phyloP scores from a whole-genome alignment of 495 filamentous ascomycete species.

The Penicillium arizonense region DNA sequence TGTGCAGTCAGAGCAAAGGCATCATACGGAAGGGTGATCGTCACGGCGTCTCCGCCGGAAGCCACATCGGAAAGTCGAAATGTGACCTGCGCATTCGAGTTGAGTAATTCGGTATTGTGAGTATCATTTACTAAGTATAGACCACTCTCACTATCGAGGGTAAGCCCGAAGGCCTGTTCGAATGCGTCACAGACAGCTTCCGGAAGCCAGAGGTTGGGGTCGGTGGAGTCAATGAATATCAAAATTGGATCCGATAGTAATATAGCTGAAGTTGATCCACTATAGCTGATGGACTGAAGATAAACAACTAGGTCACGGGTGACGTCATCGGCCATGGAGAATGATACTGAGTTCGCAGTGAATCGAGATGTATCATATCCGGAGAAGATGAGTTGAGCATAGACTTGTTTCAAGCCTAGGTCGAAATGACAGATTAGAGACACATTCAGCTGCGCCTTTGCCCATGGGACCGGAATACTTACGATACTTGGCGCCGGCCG shows the following conservation, averaged over 20 bases:
- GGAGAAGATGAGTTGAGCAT: slow-evolving; percentile 59
- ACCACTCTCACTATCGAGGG: slow-evolving; percentile 33
- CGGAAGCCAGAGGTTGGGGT: slow-evolving; percentile 68
- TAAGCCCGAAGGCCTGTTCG: slow-evolving; percentile 56
- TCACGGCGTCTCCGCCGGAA: slow-evolving; percentile 45
- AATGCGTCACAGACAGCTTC: slow-evolving; percentile 59
- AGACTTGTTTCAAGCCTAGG: slow-evolving; percentile 43
- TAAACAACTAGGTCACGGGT: slow-evolving; percentile 49
- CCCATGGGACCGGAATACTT: slow-evolving; percentile 20
- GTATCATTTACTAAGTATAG: slow-evolving; percentile 39
- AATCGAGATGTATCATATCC: slow-evolving; percentile 64
- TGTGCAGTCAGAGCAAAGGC: slow-evolving; percentile 61
- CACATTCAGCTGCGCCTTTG: background rate
- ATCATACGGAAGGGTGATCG: slow-evolving; percentile 60
- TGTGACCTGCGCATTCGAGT: slow-evolving; percentile 43
- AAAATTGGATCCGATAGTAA: slow-evolving; percentile 30
- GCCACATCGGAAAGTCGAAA: slow-evolving; percentile 55
- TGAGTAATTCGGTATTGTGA: slow-evolving; percentile 47
- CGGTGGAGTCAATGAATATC: slow-evolving; percentile 62
- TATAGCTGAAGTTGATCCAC: slow-evolving; percentile 37
- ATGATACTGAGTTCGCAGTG: slow-evolving; percentile 50
- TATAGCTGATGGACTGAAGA: slow-evolving; percentile 48
- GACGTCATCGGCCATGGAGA: slow-evolving; percentile 44
- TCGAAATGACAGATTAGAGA: slow-evolving; percentile 1
- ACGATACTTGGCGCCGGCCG: slow-evolving; percentile 65